These are phyloP conservation scores for Aspergillus bombycis DNA, from an alignment of 2,329 filamentous ascomycete genomes.

Conservation along the genomic window DNA sequence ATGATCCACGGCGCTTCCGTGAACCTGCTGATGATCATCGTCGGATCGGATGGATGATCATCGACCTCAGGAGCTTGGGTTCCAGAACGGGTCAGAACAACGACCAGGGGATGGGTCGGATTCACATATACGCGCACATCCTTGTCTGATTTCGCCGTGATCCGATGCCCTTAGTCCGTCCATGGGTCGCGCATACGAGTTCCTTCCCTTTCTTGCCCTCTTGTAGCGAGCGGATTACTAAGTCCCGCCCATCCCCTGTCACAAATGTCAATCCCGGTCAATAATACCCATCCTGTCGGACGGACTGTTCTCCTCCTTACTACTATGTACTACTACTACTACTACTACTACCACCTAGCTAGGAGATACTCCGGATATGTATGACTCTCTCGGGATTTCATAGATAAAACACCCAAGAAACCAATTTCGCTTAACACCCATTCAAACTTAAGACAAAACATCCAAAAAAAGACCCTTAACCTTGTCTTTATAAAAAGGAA, in stretches of 20 bases:
- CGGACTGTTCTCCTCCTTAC: no score
- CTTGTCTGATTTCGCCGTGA: not conserved
- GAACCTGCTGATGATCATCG: slow-evolving; percentile 18
- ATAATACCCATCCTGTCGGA: not conserved
- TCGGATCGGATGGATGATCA: slow-evolving; percentile 19
- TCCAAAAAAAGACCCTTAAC: not conserved
- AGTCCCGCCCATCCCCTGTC: no score
- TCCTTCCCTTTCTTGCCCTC: not conserved
- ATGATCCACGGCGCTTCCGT: slow-evolving; percentile 17
- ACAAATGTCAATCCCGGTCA: not conserved
- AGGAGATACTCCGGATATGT: no score
- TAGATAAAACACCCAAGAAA: not conserved
- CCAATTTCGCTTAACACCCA: not conserved
- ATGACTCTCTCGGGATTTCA: not conserved
- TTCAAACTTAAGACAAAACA: not conserved
- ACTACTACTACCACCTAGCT: no score
- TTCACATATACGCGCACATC: not conserved
- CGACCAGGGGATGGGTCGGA: not conserved
- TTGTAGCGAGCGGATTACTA: not conserved
- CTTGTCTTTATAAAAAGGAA: slow-evolving; percentile 5
- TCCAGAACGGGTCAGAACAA: slow-evolving; percentile 12
- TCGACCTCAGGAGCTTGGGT: slow-evolving; percentile 11
- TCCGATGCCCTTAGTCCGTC: not conserved
- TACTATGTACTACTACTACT: no score
- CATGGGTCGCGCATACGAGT: not conserved